Evolutionary conservation across 73 alveolate genomes (phyloP), one percentile per base, ranked within the genome.

Genomic region (Symbiodinium natans): DNA sequence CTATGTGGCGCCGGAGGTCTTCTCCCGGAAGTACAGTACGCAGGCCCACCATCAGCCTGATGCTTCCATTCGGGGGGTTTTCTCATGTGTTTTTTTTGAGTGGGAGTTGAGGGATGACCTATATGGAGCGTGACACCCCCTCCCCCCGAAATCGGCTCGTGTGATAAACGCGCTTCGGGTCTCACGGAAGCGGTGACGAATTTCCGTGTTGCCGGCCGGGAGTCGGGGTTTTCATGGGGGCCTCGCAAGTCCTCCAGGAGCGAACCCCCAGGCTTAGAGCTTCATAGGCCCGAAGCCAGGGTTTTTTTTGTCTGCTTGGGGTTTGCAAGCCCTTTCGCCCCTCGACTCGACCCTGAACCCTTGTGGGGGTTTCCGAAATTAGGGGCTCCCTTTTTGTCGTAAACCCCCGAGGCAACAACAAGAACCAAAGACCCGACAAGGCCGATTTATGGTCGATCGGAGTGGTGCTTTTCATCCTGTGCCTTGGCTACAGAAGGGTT

Each of bases 391-490:
- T 43, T 8, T 8, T 43, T 43, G 5, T 43, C 56, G 56, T 8
- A 43, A 43, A 43, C 56, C 11, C 56, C 56, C 56, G 11, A n/a
- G n/a, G n/a, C n/a, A n/a, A n/a, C n/a, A n/a, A n/a, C n/a, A n/a
- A n/a, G n/a, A n/a, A n/a, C n/a, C n/a, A n/a, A n/a, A n/a, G n/a
- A n/a, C n/a, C n/a, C n/a, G n/a, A n/a, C n/a, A n/a, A 83, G 95
- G 95, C 95, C 7, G 95, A 89, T 46, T 29, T 89, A 29, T 89
- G 95, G 95, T 89, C 95, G 36, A 59, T 89, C n/a, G 95, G 95
- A 6, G 95, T 89, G 41, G 87, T 89, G 43, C 75, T 89, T 41
- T 89, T 40, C 86, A 89, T 89, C 48, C 95, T 89, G 34, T 36
- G 38, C 19, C 80, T 63, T 29, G 36, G 31, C 71, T 52, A 5